Conservation (phyloP, 108 stramenopile species). For the Skeletonema potamos region DNA sequence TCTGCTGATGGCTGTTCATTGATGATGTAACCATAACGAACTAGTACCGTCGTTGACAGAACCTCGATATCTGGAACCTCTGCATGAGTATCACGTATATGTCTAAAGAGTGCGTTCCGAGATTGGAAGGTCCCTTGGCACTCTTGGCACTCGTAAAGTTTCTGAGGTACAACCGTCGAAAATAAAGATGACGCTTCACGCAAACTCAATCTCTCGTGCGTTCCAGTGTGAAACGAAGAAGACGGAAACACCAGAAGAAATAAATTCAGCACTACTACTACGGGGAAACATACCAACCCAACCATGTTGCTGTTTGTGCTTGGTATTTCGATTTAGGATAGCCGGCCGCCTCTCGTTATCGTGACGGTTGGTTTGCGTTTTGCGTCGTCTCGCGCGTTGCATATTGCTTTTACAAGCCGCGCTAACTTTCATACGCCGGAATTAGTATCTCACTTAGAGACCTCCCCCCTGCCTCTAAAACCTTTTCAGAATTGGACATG, state of each 20-base stretch:
- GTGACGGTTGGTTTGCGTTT: no score
- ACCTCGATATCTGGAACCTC: conserved; percentile 11
- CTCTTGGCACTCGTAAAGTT: conserved; percentile 29
- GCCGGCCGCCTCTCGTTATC: no score
- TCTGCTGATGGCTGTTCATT: neutral
- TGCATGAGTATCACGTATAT: conserved; percentile 51
- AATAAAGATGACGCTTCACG: neutral
- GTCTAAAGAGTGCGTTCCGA: conserved; percentile 77
- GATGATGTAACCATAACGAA: conserved; percentile 40
- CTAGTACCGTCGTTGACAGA: conserved; percentile 11
- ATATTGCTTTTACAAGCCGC: no score
- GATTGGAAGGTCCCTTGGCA: conserved; percentile 54
- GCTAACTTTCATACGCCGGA: no score
- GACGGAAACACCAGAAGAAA: neutral
- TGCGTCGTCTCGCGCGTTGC: no score
- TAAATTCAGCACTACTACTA: neutral
- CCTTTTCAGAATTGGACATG: no score
- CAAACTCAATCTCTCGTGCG: neutral
- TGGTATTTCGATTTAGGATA: no score
- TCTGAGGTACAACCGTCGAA: neutral
- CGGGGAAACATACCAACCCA: neutral
- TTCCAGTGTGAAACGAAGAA: neutral
- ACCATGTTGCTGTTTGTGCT: neutral
- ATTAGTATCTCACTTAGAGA: no score
- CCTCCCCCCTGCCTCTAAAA: no score